These are phyloP conservation scores for Botryosphaeria dothidea DNA, from an alignment of 2,329 filamentous ascomycete genomes.

Conservation along the genomic window DNA sequence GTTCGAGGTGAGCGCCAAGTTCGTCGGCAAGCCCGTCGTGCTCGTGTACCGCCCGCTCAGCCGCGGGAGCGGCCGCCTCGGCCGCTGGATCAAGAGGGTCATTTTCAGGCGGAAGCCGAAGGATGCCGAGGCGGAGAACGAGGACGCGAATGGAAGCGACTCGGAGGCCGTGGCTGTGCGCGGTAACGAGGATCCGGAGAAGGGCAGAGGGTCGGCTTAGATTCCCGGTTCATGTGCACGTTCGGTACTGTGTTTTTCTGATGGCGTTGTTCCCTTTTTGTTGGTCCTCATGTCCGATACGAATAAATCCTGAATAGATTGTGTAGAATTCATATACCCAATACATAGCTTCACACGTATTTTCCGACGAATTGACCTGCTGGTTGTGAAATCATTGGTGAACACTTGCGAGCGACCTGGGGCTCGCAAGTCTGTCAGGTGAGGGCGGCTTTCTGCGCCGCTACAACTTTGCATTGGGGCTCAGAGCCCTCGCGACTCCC, in stretches of 20 bases:
- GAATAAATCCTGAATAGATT: not conserved
- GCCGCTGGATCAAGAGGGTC: slow-evolving; percentile 22
- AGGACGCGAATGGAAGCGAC: slow-evolving; percentile 8
- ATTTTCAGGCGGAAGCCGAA: slow-evolving; percentile 22
- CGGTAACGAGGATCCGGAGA: not conserved
- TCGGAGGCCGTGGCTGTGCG: not conserved
- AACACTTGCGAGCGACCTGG: too few species aligned
- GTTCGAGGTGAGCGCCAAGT: not conserved
- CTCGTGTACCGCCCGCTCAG: slow-evolving; percentile 27
- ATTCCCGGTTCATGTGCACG: not conserved
- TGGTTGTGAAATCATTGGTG: too few species aligned
- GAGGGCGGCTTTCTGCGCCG: too few species aligned
- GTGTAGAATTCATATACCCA: not conserved
- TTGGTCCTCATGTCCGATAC: not conserved
- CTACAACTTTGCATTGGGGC: too few species aligned
- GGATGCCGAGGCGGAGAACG: not conserved
- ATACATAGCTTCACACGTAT: not conserved
- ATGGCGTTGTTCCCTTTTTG: not conserved
- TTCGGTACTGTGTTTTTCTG: not conserved
- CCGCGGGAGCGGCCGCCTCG: slow-evolving; percentile 15
- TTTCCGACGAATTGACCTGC: too few species aligned
- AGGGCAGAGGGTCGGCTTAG: not conserved
- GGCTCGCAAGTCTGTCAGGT: too few species aligned
- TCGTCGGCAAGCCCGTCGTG: slow-evolving; percentile 30
- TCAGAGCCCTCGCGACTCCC: too few species aligned